These are phyloP conservation scores for Boletus hoseneyae DNA, from an alignment of 1,284 basidiomycete species.

Conservation along the genomic window DNA sequence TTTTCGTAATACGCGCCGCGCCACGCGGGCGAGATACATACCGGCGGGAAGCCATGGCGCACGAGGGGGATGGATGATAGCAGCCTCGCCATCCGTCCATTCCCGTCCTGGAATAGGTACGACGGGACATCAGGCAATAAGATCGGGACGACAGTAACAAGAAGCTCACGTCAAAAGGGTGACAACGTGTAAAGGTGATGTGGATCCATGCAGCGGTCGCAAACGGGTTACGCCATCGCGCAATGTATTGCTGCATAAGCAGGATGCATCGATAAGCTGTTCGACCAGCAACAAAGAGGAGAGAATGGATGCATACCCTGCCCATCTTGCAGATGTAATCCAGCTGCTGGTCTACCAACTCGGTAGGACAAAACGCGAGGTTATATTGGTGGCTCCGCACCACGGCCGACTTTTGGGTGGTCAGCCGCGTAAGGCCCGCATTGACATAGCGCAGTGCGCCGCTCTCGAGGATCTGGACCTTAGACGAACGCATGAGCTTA, in stretches of 20 bases:
- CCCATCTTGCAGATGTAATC: slow-evolving; percentile 42
- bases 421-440: slow-evolving; percentile 35
- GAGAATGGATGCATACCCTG: slow-evolving; percentile 28
- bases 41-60: slow-evolving; percentile 38
- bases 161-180: slow-evolving; percentile 41
- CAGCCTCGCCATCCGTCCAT: slow-evolving; percentile 39
- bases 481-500: slow-evolving; percentile 34
- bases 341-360: slow-evolving; percentile 38
- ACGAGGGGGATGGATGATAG: slow-evolving; percentile 42
- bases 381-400: slow-evolving; percentile 33
- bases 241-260: slow-evolving; percentile 34
- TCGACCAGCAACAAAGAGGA: not conserved
- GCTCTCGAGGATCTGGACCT: slow-evolving; percentile 24
- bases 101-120: slow-evolving; percentile 35
- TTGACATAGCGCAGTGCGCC: slow-evolving; percentile 31
- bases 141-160: not conserved
- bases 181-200: slow-evolving; percentile 40
- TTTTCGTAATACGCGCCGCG: slow-evolving; percentile 35
- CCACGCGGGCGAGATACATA: slow-evolving; percentile 34
- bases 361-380: slow-evolving; percentile 38
- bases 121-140: not conserved
- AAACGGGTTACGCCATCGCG: slow-evolving; percentile 40
- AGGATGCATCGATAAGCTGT: not conserved
- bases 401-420: slow-evolving; percentile 37
- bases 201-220: slow-evolving; percentile 45